phyloP scores from a whole-genome alignment of 495 filamentous ascomycete species.

The Aspergillus bertholletiae region DNA sequence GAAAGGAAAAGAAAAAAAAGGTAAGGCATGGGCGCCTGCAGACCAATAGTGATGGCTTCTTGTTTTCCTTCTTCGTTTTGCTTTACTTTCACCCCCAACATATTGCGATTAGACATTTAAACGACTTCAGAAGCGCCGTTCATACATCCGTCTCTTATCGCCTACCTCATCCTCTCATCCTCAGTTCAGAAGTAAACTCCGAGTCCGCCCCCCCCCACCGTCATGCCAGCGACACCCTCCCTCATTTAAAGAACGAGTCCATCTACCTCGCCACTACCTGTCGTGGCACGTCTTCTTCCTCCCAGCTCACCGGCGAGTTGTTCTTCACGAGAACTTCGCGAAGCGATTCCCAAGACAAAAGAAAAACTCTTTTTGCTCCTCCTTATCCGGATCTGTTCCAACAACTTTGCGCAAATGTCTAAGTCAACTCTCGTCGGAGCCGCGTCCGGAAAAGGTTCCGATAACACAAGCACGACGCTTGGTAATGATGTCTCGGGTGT shows the following conservation, averaged over 20 bases:
- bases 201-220: too few relatives aligned
- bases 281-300: not conserved
- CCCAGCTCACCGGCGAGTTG: not conserved
- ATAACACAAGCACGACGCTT: slow-evolving; percentile 12
- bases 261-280: not conserved
- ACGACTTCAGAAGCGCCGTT: not conserved
- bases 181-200: slow-evolving; percentile 5
- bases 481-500: slow-evolving; percentile 31
- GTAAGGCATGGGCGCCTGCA: not conserved
- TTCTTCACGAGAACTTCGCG: not conserved
- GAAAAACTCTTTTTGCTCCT: not conserved
- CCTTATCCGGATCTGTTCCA: not conserved
- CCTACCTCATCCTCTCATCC: not conserved
- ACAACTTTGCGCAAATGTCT: slow-evolving; percentile 10
- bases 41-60: not conserved
- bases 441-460: slow-evolving; percentile 1
- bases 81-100: not conserved
- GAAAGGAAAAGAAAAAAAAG: slow-evolving; percentile 3
- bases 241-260: slow-evolving; percentile 4
- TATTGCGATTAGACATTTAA: not conserved
- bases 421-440: slow-evolving; percentile 5
- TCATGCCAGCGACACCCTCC: slow-evolving; percentile 7
- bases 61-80: not conserved
- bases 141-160: not conserved
- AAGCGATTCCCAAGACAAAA: not conserved